Evolutionary conservation across 1,284 basidiomycete genomes (phyloP).

Genomic region (Cutaneotrichosporon dermatis): DNA sequence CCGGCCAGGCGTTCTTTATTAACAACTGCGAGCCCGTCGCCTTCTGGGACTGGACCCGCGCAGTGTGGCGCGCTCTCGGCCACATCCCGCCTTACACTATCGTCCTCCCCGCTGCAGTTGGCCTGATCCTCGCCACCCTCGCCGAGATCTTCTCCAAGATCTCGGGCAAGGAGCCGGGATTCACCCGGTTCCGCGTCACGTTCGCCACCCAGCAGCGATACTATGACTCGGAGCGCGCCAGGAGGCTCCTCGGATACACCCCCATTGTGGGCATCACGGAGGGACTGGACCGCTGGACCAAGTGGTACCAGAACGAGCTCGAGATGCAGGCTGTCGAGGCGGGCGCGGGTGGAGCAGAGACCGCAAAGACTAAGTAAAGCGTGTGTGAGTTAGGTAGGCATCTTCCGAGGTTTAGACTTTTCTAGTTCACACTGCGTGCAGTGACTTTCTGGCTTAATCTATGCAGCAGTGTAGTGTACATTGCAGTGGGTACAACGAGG

Average conservation of each 20-base stretch:
- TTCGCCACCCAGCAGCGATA: slow-evolving; percentile 66
- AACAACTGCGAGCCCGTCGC: slow-evolving; percentile 94
- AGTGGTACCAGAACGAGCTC: slow-evolving; percentile 42
- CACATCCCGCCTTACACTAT: slow-evolving; percentile 59
- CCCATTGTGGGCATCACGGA: slow-evolving; percentile 86
- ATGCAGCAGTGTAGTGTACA: no score
- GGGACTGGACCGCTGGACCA: slow-evolving; percentile 62
- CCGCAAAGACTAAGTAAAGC: slow-evolving; percentile 5
- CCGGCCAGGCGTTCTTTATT: slow-evolving; percentile 94
- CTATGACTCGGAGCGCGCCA: slow-evolving; percentile 94
- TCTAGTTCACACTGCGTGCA: neutral
- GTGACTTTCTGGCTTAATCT: no score
- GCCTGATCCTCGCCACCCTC: slow-evolving; percentile 64
- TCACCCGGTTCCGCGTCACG: slow-evolving; percentile 82
- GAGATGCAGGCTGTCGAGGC: slow-evolving; percentile 21
- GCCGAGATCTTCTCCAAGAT: slow-evolving; percentile 74
- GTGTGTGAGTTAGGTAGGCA: neutral
- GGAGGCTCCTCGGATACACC: slow-evolving; percentile 86
- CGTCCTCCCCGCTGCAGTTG: slow-evolving; percentile 63
- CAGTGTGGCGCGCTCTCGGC: slow-evolving; percentile 73
- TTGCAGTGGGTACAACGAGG: no score
- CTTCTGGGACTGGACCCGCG: slow-evolving; percentile 91
- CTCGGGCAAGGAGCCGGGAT: slow-evolving; percentile 73
- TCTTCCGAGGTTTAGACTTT: neutral
- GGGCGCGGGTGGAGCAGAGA: slow-evolving; percentile 4